These are phyloP conservation scores for Lodderomyces metapsilosis DNA, from an alignment of 1,139 yeast species.

Conservation along the genomic window DNA sequence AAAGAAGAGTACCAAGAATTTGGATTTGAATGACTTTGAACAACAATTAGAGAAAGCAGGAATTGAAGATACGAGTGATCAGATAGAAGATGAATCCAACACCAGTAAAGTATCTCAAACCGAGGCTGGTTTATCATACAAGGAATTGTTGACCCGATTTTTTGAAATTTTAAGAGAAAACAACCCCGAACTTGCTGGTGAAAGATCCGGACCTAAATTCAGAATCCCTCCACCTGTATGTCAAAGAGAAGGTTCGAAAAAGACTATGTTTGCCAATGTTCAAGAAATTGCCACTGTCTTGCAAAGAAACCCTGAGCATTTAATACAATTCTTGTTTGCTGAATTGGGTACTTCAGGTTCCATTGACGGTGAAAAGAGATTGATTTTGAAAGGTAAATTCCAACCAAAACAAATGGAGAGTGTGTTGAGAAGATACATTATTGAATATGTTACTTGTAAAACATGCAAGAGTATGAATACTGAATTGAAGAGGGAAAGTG, in stretches of 20 bases:
- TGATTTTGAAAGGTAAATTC: slow-evolving; percentile 96
- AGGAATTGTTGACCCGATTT: slow-evolving; percentile 76
- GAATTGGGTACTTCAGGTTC: slow-evolving; percentile 99
- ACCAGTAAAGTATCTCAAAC: slow-evolving; percentile 18
- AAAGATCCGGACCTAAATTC: slow-evolving; percentile 87
- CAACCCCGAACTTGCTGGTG: slow-evolving; percentile 98
- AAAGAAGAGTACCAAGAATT: slow-evolving; percentile 63
- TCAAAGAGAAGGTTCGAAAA: slow-evolving; percentile 96
- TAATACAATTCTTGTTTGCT: slow-evolving; percentile 93
- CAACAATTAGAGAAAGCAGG: slow-evolving; percentile 91
- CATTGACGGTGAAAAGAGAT: slow-evolving; percentile 95
- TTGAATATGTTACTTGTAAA: slow-evolving; percentile 97
- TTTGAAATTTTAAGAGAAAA: slow-evolving; percentile 82
- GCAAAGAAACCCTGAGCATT: slow-evolving; percentile 96
- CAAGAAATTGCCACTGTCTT: slow-evolving; percentile 91
- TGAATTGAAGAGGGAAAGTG: slow-evolving; percentile 88
- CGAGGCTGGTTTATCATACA: slow-evolving; percentile 65
- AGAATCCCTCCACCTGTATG: slow-evolving; percentile 98
- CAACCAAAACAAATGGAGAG: slow-evolving; percentile 97
- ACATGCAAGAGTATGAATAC: slow-evolving; percentile 98
- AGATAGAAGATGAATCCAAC: slow-evolving; percentile 3
- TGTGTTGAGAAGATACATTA: slow-evolving; percentile 91
- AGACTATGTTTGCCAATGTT: slow-evolving; percentile 92
- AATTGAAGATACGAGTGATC: slow-evolving; percentile 36
- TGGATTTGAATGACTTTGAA: slow-evolving; percentile 75